These are phyloP conservation scores for Pichia sp. DNA, from an alignment of 1,139 yeast genomes.

Conservation along the genomic window DNA sequence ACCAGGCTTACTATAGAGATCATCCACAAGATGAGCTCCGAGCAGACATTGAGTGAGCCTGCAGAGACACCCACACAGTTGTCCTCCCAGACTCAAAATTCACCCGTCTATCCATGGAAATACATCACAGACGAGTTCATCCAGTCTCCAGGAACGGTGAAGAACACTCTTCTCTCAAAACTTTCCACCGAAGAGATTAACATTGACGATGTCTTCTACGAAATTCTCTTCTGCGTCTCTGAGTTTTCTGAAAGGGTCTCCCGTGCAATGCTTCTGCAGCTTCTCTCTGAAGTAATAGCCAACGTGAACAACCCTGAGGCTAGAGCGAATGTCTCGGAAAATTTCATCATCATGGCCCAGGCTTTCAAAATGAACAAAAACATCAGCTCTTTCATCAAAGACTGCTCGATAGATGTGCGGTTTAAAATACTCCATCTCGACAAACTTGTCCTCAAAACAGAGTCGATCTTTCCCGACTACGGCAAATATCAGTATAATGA, in stretches of 20 bases:
- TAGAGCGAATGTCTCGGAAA: constrained; percentile 17
- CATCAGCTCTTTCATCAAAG: constrained; percentile 38
- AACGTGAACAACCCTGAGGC: constrained; percentile 14
- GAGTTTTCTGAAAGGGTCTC: constrained; percentile 24
- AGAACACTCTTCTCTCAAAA: constrained; percentile 14
- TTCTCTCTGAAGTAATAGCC: constrained; percentile 6
- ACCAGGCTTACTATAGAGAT: too few relatives aligned
- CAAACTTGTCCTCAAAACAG: constrained; percentile 23
- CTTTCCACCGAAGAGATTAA: constrained; percentile 15
- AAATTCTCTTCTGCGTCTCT: constrained; percentile 24
- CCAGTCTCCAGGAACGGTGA: constrained; percentile 14
- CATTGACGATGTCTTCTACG: constrained; percentile 29
- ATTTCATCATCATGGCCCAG: constrained; percentile 45
- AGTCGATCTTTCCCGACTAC: constrained; percentile 41
- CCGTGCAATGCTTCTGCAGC: constrained; percentile 2
- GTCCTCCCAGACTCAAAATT: too few relatives aligned
- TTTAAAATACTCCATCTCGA: constrained; percentile 36
- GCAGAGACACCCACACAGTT: not conserved
- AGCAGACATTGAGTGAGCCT: not conserved
- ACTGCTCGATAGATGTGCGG: constrained; percentile 39
- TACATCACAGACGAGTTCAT: constrained; percentile 24
- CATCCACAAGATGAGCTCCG: not conserved
- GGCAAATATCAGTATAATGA: constrained; percentile 34
- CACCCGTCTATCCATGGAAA: constrained; percentile 21
- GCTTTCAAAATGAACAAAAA: constrained; percentile 39